These are phyloP conservation scores for Nadsonia commutata DNA, from an alignment of 1,139 yeast genomes.

Conservation along the genomic window DNA sequence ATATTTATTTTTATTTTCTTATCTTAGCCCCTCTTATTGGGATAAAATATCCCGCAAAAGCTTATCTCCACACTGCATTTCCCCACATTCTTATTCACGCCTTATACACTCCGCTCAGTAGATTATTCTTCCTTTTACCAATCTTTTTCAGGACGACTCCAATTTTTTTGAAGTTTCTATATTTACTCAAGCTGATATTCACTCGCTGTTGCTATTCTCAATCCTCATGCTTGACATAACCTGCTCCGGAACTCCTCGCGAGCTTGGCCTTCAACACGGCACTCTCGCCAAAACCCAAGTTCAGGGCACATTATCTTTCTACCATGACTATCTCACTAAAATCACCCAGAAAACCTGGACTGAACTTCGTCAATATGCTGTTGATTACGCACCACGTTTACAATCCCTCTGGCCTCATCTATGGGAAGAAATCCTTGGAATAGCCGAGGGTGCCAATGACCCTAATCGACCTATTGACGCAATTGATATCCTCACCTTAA, in stretches of 20 bases:
- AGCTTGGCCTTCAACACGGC: constrained; percentile 17
- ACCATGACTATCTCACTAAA: constrained; percentile 13
- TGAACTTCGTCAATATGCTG: constrained; percentile 12
- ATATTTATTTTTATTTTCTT: too few species aligned
- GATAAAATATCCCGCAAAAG: too few species aligned
- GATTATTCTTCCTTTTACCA: too few species aligned
- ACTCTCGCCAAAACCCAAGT: constrained; percentile 14
- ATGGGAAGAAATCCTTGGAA: constrained; percentile 21
- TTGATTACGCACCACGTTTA: constrained; percentile 14
- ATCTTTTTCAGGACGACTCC: too few species aligned
- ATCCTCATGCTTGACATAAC: neutral
- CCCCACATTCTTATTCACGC: too few species aligned
- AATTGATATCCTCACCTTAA: constrained; percentile 22
- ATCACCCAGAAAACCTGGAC: constrained; percentile 15
- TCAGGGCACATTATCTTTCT: constrained; percentile 13
- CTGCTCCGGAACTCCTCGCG: constrained; percentile 1
- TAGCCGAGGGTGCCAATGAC: constrained; percentile 23
- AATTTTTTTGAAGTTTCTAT: too few species aligned
- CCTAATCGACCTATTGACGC: too few species aligned
- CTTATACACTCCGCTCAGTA: too few species aligned
- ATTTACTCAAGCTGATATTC: too few species aligned
- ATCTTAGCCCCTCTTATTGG: too few species aligned
- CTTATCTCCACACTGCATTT: too few species aligned
- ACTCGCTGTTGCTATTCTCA: too few species aligned
- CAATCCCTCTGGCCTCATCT: constrained; percentile 17